A percentile compares a stretch with the other conserved stretches of the same genome.
Evolutionary conservation across 139 green algal species (phyloP).

Genomic region (Astrephomene gubernaculifera): DNA sequence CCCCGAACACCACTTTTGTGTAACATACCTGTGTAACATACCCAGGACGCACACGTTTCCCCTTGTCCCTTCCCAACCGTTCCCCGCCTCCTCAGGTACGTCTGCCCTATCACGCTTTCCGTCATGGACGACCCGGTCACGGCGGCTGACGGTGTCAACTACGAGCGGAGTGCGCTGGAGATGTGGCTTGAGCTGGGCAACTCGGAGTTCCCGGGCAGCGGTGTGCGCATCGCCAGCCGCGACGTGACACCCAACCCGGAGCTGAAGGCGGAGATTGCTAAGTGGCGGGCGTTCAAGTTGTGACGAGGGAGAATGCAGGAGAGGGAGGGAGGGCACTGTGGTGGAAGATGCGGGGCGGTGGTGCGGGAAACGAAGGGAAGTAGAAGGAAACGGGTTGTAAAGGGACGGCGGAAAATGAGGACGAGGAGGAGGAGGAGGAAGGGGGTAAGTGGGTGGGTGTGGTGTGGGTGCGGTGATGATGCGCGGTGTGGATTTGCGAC

Average conservation of each 20-base stretch:
- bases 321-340: no score
- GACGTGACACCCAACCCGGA: constrained; percentile 19
- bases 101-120: constrained; percentile 32
- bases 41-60: no score
- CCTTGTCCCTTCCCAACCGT: no score
- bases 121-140: constrained; percentile 44
- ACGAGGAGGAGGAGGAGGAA: not conserved
- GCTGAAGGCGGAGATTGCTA: constrained; percentile 41
- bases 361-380: no score
- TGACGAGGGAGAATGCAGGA: not conserved
- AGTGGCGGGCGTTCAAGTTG: constrained; percentile 46
- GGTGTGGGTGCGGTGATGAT: no score
- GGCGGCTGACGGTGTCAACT: constrained; percentile 12
- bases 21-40: no score
- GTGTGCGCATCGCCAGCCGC: not conserved
- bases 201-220: constrained; percentile 36
- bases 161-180: constrained; percentile 43
- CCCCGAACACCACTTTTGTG: no score
- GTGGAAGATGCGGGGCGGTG: no score
- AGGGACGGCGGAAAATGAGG: no score
- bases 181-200: constrained; percentile 48
- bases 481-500: no score
- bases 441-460: not conserved
- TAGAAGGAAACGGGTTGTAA: no score
- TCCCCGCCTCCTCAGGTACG: constrained; percentile 17